These are phyloP conservation scores for Aristolochia contorta DNA, from an alignment of 164 flowering plant species.

Conservation along the genomic window DNA sequence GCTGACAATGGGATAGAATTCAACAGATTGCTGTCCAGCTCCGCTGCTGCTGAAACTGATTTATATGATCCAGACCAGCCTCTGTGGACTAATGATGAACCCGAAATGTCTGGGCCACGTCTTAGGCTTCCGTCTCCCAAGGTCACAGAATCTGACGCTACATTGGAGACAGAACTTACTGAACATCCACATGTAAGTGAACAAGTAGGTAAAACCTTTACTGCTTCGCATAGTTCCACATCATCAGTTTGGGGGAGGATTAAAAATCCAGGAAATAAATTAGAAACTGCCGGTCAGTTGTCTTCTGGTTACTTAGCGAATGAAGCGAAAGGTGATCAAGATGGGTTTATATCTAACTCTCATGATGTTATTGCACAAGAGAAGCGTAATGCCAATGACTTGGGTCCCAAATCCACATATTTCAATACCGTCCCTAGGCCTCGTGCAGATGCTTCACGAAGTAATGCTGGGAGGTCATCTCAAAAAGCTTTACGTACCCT, in stretches of 20 bases:
- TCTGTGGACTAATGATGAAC: conserved; percentile 55
- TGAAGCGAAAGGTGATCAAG: conserved; percentile 27
- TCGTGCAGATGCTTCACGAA: conserved; percentile 22
- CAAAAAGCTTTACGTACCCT: conserved; percentile 73
- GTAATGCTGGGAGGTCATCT: conserved; percentile 30
- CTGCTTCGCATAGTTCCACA: conserved; percentile 28
- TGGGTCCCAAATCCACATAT: conserved; percentile 21
- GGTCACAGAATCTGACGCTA: conserved; percentile 33
- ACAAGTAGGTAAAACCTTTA: conserved; percentile 19
- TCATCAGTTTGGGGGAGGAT: conserved; percentile 67
- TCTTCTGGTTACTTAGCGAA: conserved; percentile 25
- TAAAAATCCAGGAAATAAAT: conserved; percentile 30
- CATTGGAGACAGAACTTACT: conserved; percentile 35
- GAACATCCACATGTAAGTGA: conserved; percentile 32
- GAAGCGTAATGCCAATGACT: conserved; percentile 29
- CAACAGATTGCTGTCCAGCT: conserved; percentile 27
- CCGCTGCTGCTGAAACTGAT: conserved; percentile 52
- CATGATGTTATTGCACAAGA: conserved; percentile 26
- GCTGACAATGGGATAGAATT: conserved; percentile 33
- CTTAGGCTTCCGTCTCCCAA: conserved; percentile 34
- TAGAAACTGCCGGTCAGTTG: conserved; percentile 22
- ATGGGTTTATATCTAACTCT: conserved; percentile 17
- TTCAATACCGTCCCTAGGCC: conserved; percentile 20
- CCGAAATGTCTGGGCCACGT: conserved; percentile 44
- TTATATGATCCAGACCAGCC: conserved; percentile 98